These are phyloP conservation scores for Cucurbita maxima DNA, from an alignment of 306 rosid genomes.

Conservation along the genomic window DNA sequence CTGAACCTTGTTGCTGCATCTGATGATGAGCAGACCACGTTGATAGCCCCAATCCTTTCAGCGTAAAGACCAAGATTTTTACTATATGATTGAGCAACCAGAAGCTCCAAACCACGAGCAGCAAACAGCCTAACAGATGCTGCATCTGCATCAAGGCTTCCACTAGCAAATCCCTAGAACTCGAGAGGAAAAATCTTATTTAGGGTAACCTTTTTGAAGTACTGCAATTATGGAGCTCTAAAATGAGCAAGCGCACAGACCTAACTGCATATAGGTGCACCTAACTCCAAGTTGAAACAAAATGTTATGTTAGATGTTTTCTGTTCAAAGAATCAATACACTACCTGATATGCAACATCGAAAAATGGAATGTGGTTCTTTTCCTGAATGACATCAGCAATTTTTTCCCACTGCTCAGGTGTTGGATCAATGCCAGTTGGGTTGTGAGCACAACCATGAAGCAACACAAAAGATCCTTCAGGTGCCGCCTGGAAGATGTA, in stretches of 20 bases:
- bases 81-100: conserved; percentile 93
- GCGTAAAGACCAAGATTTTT: conserved; percentile 96
- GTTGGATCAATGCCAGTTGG: conserved; percentile 99
- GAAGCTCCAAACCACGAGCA: conserved; percentile 76
- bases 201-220: neutral
- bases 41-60: conserved; percentile 96
- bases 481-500: conserved; percentile 54
- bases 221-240: neutral
- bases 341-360: conserved; percentile 95
- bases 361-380: conserved; percentile 86
- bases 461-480: conserved; percentile 82
- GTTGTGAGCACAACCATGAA: conserved; percentile 99
- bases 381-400: conserved; percentile 74
- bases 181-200: neutral
- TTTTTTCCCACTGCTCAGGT: conserved; percentile 81
- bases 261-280: neutral
- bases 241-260: neutral
- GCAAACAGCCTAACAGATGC: conserved; percentile 82
- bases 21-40: conserved; percentile 63
- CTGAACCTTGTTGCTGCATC: conserved; percentile 72
- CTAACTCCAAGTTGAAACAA: neutral
- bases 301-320: neutral
- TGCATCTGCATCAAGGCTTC: conserved; percentile 90
- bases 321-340: conserved; percentile 4
- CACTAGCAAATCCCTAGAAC: conserved; percentile 93